These are phyloP conservation scores for Boletus sensibilis DNA, from an alignment of 768 basidiomycete genomes.

Conservation along the genomic window DNA sequence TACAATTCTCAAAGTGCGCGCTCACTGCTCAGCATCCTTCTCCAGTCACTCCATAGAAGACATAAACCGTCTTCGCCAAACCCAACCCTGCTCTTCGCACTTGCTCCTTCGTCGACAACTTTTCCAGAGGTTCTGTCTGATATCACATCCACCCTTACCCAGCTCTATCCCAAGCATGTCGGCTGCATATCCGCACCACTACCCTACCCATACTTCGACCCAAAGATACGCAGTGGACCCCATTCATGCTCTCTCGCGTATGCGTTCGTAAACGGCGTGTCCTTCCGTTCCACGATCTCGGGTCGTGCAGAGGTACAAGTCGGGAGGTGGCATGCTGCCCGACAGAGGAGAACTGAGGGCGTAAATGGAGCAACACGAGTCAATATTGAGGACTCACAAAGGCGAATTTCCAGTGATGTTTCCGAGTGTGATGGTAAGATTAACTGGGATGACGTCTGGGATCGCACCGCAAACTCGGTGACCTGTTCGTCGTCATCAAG, in stretches of 20 bases:
- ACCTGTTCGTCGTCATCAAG: not conserved
- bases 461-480: conserved; percentile 20
- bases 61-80: not conserved
- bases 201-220: conserved; percentile 20
- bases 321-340: conserved; percentile 68
- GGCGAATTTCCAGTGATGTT: conserved; percentile 2
- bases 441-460: conserved; percentile 57
- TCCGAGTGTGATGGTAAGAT: conserved; percentile 16
- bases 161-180: conserved; percentile 42
- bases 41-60: conserved; percentile 3
- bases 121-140: conserved; percentile 33
- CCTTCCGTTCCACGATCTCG: conserved; percentile 64
- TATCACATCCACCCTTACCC: conserved; percentile 40
- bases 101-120: conserved; percentile 27
- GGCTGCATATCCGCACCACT: conserved; percentile 65
- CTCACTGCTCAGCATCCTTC: conserved; percentile 14
- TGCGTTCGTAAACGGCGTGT: conserved; percentile 39
- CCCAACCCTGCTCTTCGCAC: conserved; percentile 22
- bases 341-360: conserved; percentile 24
- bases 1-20: conserved; percentile 18
- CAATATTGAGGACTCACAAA: not conserved
- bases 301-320: conserved; percentile 61
- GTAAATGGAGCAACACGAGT: not conserved
- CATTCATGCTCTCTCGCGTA: conserved; percentile 62
- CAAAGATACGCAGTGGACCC: conserved; percentile 14